Evolutionary conservation across 192 early-diverging fungal genomes (phyloP).

Genomic region (Backusella tarrabulga): DNA sequence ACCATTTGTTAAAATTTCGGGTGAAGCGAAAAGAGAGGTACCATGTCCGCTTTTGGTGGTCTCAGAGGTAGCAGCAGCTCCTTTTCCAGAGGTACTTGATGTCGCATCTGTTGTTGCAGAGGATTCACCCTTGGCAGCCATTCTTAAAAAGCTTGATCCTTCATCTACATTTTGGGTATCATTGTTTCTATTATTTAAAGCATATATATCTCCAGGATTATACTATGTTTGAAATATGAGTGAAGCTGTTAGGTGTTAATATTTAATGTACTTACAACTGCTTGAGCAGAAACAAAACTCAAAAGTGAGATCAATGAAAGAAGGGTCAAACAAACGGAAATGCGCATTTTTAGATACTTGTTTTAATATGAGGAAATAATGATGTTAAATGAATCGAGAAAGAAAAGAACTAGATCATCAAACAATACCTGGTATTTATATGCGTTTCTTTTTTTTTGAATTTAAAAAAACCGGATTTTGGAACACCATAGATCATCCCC

Average conservation of each 20-base stretch:
- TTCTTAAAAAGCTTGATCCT: background rate
- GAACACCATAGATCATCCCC: background rate
- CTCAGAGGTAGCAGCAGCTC: no score
- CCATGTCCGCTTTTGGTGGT: background rate
- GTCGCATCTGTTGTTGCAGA: background rate
- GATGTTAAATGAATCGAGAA: background rate
- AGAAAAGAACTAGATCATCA: background rate
- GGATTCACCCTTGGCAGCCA: background rate
- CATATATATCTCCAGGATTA: background rate
- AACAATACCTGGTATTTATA: background rate
- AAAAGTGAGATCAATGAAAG: background rate
- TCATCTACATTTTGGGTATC: background rate
- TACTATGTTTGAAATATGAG: background rate
- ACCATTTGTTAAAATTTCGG: conserved; percentile 20
- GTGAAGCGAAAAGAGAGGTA: conserved; percentile 9
- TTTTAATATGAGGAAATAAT: background rate
- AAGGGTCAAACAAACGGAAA: background rate
- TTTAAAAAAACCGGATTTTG: background rate
- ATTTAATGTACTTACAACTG: background rate
- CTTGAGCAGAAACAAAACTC: background rate
- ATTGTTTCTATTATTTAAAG: background rate
- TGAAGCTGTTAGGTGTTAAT: no score
- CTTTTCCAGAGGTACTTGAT: background rate
- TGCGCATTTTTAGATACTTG: background rate
- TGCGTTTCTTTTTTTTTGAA: background rate